Conservation (phyloP, 495 filamentous ascomycete species). For the Aspergillus campestris region DNA sequence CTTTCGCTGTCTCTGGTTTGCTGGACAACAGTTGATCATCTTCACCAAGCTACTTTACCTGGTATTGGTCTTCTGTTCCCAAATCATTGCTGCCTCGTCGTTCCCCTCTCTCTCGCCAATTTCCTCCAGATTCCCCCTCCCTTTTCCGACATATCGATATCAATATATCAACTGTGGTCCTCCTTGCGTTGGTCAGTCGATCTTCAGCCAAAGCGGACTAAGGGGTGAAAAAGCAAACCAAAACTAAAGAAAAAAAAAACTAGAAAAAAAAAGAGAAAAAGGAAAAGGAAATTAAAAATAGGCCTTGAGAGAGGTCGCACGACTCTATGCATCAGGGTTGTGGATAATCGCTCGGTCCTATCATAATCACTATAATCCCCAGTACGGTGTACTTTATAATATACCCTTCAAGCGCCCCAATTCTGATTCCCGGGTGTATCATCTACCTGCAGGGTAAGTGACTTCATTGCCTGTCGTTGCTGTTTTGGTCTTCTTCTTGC, state of each 20-base stretch:
- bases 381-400: no score
- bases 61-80: not conserved
- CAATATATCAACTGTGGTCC: slow-evolving; percentile 1
- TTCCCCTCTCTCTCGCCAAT: not conserved
- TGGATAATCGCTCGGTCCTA: slow-evolving; percentile 6
- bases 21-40: slow-evolving; percentile 5
- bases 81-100: not conserved
- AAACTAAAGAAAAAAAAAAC: slow-evolving; percentile 4
- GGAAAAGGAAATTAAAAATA: not conserved
- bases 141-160: not conserved
- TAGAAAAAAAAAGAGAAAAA: slow-evolving; percentile 1
- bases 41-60: not conserved
- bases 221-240: not conserved
- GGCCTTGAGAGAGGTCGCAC: slow-evolving; percentile 11
- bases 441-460: slow-evolving; percentile 4
- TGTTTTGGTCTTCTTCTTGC: slow-evolving; percentile 1
- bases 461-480: not conserved
- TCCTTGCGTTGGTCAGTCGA: slow-evolving; percentile 15
- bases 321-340: slow-evolving; percentile 8
- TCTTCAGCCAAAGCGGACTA: slow-evolving; percentile 7
- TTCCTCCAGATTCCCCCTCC: not conserved
- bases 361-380: not conserved
- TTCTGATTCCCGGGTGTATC: no score
- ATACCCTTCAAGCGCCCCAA: no score
- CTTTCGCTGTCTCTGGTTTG: slow-evolving; percentile 1